Evolutionary conservation across 768 basidiomycete genomes (phyloP), one percentile per base, ranked within the genome.

Genomic region (Mycena rosella): DNA sequence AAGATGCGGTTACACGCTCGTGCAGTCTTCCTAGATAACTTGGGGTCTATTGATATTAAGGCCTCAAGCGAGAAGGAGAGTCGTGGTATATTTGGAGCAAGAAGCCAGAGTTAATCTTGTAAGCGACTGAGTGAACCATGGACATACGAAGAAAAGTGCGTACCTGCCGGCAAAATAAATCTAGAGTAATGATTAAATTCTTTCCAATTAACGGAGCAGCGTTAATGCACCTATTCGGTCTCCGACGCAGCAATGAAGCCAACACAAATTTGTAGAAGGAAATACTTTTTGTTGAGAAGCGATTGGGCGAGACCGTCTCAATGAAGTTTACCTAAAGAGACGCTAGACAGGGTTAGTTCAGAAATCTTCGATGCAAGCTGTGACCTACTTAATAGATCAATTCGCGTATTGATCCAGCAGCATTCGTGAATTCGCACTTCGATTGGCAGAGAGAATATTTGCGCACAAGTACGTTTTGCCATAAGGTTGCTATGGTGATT

Each of bases 51-150:
- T 45, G 15, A 38, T 42, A 42, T 64, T 32, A 58, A 52, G 45
- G 29, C 24, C 60, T 40, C 34, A n/a, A 20, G 15, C 15, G 40
- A 29, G 27, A 27, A 13, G 36, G 57, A 36, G 20, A 55, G 59
- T 67, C 40, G 45, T 55, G 24, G 18, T 55, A 42, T 47, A 27
- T 63, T 64, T 7, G 47, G 26, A 55, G 38, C 32, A 34, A 40
- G 62, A 69, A 64, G 57, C 45, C 49, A 47, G 52, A 60, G 56
- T 36, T 64, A 63, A 68, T 51, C 30, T 54, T 57, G 47, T 10
- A 44, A 47, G 32, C n/a, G 42, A 53, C 36, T 49, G 62, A 45
- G 58, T 47, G 56, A 49, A 52, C 55, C 27, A 44, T 36, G 26
- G 53, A 44, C 54, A 64, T 38, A 44, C 57, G 51, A 38, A 48